Evolutionary conservation across 2,329 filamentous ascomycete genomes (phyloP).

Genomic region (Epichloe glyceriae): DNA sequence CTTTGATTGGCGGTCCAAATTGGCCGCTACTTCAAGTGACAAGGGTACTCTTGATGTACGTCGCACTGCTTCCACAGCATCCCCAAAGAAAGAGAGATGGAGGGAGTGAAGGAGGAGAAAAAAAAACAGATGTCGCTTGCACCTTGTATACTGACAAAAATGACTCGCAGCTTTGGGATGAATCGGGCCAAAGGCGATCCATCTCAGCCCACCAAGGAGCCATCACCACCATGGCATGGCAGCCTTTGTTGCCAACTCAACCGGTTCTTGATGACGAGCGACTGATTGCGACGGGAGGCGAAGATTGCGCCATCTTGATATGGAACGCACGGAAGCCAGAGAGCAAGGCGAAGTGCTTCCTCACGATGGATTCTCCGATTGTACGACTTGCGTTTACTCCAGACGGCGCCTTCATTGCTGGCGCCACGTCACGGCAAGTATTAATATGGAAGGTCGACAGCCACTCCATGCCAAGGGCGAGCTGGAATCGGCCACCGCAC

Average conservation of each 20-base stretch:
- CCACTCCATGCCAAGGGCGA: constrained; percentile 42
- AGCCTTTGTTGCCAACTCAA: constrained; percentile 33
- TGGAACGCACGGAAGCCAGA: constrained; percentile 47
- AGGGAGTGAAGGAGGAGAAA: background rate
- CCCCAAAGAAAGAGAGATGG: background rate
- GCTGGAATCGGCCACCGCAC: constrained; percentile 43
- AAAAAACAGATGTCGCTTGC: background rate
- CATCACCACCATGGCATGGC: constrained; percentile 48
- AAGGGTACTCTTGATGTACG: constrained; percentile 49
- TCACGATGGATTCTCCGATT: constrained; percentile 47
- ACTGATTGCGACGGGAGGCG: constrained; percentile 46
- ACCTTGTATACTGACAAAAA: background rate
- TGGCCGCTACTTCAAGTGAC: constrained; percentile 47
- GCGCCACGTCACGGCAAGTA: constrained; percentile 44
- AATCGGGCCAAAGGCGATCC: constrained; percentile 37
- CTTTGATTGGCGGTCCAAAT: constrained; percentile 39
- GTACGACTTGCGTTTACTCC: constrained; percentile 49
- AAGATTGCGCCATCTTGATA: constrained; percentile 49
- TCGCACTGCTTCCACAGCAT: background rate
- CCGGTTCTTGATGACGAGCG: constrained; percentile 33
- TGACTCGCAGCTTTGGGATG: constrained; percentile 39
- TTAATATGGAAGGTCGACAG: constrained; percentile 54
- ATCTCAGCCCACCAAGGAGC: constrained; percentile 46
- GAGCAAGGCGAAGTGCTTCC: constrained; percentile 42
- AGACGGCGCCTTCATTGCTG: constrained; percentile 49